These are phyloP conservation scores for Microthyrium microscopicum DNA, from an alignment of 2,329 filamentous ascomycete genomes.

Conservation along the genomic window DNA sequence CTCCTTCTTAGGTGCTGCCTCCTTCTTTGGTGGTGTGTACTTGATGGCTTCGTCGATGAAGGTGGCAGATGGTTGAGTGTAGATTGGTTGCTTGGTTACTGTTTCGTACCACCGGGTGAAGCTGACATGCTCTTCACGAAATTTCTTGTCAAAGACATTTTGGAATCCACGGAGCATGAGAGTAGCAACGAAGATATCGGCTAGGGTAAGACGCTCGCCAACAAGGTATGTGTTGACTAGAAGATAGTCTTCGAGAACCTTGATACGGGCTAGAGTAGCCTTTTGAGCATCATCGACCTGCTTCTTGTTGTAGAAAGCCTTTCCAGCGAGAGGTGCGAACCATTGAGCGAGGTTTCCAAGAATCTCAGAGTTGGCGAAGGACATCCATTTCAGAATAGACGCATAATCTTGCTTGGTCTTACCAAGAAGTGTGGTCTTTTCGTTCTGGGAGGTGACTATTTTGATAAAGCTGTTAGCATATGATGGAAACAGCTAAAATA, in stretches of 20 bases:
- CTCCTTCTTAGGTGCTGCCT: constrained; percentile 46
- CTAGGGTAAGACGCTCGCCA: constrained; percentile 91
- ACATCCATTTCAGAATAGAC: constrained; percentile 96
- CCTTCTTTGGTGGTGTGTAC: constrained; percentile 58
- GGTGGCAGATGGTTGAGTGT: constrained; percentile 54
- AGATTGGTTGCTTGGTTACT: constrained; percentile 82
- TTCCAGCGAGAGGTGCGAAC: constrained; percentile 75
- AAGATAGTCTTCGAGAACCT: constrained; percentile 73
- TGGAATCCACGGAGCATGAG: constrained; percentile 79
- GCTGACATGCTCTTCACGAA: constrained; percentile 69
- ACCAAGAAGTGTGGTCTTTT: constrained; percentile 97
- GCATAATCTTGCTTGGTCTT: constrained; percentile 99
- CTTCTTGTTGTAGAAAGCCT: constrained; percentile 95
- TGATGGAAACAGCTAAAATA: constrained; percentile 14
- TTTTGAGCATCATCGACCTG: constrained; percentile 65
- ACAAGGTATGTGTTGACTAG: constrained; percentile 91
- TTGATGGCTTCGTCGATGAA: constrained; percentile 65
- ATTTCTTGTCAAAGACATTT: constrained; percentile 85
- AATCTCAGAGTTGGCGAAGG: constrained; percentile 83
- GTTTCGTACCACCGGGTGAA: constrained; percentile 90
- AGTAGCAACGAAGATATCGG: constrained; percentile 71
- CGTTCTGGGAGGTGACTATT: constrained; percentile 93
- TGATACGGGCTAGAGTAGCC: constrained; percentile 48
- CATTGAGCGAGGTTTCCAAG: constrained; percentile 56
- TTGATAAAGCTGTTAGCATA: constrained; percentile 11